Evolutionary conservation across 108 stramenopile genomes (phyloP), one percentile per base, ranked within the genome.

Genomic region (Cyclotella baltica): DNA sequence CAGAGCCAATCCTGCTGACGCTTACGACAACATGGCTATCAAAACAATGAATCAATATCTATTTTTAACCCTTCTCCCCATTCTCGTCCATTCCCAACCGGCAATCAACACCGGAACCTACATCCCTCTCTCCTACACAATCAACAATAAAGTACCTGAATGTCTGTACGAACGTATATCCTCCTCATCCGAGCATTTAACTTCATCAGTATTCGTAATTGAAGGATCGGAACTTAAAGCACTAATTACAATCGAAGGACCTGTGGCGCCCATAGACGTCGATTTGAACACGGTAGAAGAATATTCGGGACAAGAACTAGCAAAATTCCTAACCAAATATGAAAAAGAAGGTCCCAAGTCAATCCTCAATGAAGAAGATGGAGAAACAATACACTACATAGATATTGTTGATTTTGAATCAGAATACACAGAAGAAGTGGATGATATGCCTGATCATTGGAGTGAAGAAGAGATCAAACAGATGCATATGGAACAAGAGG

Each of bases 331-430:
- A 8, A 9, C 36, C 0, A 47, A 66, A 19, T 80, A 73, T 64
- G 57, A 30, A 6, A 67, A 61, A 28, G 72, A 80, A 51, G 79
- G 79, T 0, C 15, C 30, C 15, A 22, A 16, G 34, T 65, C 72
- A 63, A 72, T 78, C 28, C 31, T n/a, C n/a, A n/a, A n/a, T n/a
- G n/a, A 48, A 1, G 43, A 61, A 11, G n/a, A 3, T 1, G 33
- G 13, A 2, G 33, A 61, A 61, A 15, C 31, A 0, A 33, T 61
- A 1, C 72, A 58, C 25, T 74, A 62, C 27, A 73, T 43, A 19
- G 80, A 80, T 55, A 65, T 80, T 28, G 69, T 92, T 22, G 88
- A 90, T 83, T 90, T 92, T 80, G 90, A 90, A 53, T 16, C 18
- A 9, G 79, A 73, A 23, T n/a, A n/a, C n/a, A 23, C 25, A 0